Percentiles rank a stretch among this genome's conserved stretches.
Evolutionary conservation across 805 yeast species (phyloP).

Genomic region (Candida corydali): DNA sequence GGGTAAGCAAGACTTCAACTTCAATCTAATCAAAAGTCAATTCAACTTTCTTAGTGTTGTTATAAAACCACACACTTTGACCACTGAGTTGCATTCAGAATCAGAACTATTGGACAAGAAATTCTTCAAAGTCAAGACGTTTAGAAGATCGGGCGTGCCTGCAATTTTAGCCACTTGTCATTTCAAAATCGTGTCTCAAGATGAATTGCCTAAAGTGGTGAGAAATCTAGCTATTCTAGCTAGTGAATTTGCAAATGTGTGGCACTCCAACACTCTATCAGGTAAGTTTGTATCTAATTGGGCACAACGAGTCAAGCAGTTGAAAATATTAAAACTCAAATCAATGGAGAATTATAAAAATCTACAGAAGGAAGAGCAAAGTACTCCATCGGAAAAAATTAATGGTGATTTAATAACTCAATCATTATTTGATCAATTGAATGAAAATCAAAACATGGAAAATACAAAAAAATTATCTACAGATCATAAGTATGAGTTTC

Average conservation of each 20-base stretch:
- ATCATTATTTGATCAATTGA: conserved; percentile 19
- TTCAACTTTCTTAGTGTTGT: conserved; percentile 82
- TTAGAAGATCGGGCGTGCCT: conserved; percentile 66
- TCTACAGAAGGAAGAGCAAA: conserved; percentile 19
- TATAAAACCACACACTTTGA: conserved; percentile 54
- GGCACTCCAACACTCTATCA: conserved; percentile 48
- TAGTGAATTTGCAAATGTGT: conserved; percentile 67
- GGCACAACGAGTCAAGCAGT: conserved; percentile 62
- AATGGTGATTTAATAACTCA: conserved; percentile 20
- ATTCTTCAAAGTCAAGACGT: conserved; percentile 57
- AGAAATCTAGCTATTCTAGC: conserved; percentile 65
- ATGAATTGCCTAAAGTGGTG: conserved; percentile 57
- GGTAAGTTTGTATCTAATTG: conserved; percentile 59
- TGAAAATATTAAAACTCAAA: conserved; percentile 29
- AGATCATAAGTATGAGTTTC: conserved; percentile 19
- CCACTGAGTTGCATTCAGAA: conserved; percentile 6
- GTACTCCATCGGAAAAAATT: not conserved
- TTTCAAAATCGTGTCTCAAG: conserved; percentile 62
- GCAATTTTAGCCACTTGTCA: conserved; percentile 74
- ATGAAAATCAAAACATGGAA: not conserved
- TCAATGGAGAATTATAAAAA: conserved; percentile 22
- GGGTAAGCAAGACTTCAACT: conserved; percentile 51
- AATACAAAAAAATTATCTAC: not conserved
- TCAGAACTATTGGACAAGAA: no score
- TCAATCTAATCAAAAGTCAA: conserved; percentile 69